Conservation (phyloP, 768 basidiomycete species). For the Dacryopinax primogenitus region DNA sequence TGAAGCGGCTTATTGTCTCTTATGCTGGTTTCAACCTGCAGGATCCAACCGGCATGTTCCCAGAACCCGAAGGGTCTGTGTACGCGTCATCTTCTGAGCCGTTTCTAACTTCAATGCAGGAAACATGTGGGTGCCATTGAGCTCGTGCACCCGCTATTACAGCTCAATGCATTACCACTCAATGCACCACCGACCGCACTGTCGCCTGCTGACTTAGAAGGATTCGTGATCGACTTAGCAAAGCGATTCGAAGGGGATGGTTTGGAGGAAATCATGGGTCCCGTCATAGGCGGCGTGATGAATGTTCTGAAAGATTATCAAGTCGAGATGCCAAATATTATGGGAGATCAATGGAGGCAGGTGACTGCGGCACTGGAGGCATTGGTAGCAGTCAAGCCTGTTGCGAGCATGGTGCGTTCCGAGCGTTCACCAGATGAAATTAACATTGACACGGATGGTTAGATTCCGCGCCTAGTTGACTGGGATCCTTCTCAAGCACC, state of each 20-base stretch:
- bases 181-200: constrained; percentile 45
- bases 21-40: constrained; percentile 82
- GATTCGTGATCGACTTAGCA: constrained; percentile 73
- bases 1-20: constrained; percentile 71
- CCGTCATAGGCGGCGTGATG: constrained; percentile 36
- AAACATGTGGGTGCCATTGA: constrained; percentile 65
- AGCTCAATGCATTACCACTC: constrained; percentile 51
- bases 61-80: constrained; percentile 64
- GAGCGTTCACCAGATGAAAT: background rate
- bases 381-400: constrained; percentile 65
- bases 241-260: constrained; percentile 71
- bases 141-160: constrained; percentile 63
- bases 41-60: constrained; percentile 81
- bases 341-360: constrained; percentile 54
- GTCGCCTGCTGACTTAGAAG: constrained; percentile 53
- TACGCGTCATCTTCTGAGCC: background rate
- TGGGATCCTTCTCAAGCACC: constrained; percentile 56
- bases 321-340: constrained; percentile 25
- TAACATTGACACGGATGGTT: background rate
- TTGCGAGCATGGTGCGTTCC: constrained; percentile 50
- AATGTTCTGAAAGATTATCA: constrained; percentile 16
- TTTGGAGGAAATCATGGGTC: constrained; percentile 64
- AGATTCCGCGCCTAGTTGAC: background rate
- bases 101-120: constrained; percentile 27
- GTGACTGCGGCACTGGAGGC: constrained; percentile 69